These are phyloP conservation scores for Chiua sp. DNA, from an alignment of 1,284 basidiomycete genomes.

Conservation along the genomic window DNA sequence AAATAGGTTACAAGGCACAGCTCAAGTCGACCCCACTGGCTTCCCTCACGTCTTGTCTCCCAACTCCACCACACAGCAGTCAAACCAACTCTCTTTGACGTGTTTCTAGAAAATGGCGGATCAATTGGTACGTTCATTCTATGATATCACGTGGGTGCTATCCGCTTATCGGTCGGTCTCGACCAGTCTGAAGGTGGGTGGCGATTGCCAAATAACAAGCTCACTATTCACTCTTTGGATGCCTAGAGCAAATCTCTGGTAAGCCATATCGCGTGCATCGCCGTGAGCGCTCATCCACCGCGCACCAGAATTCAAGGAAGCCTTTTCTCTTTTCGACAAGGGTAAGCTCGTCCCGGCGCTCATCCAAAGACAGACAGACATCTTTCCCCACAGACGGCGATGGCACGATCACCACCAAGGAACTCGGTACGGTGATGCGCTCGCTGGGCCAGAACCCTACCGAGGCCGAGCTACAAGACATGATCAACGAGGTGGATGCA, in stretches of 20 bases:
- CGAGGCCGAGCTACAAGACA: slow-evolving; percentile 94
- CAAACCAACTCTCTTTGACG: slow-evolving; percentile 4
- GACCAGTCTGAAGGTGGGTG: slow-evolving; percentile 69
- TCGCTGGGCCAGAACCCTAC: slow-evolving; percentile 97
- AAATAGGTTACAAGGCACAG: background rate
- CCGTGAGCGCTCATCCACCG: slow-evolving; percentile 25
- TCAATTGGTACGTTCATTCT: slow-evolving; percentile 60
- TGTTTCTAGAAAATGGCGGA: slow-evolving; percentile 59
- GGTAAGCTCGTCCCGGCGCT: slow-evolving; percentile 48
- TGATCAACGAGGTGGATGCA: slow-evolving; percentile 93
- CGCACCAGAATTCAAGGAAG: slow-evolving; percentile 81
- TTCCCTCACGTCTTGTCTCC: slow-evolving; percentile 4
- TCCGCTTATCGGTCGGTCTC: slow-evolving; percentile 16
- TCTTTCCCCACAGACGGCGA: slow-evolving; percentile 74
- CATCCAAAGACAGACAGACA: slow-evolving; percentile 27
- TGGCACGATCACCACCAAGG: slow-evolving; percentile 95
- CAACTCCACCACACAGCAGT: slow-evolving; percentile 1
- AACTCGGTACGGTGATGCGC: slow-evolving; percentile 97
- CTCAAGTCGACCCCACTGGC: background rate
- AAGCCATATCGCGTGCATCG: slow-evolving; percentile 23
- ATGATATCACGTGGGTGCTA: slow-evolving; percentile 13
- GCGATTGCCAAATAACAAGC: background rate
- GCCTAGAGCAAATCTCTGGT: slow-evolving; percentile 75
- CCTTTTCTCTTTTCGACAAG: slow-evolving; percentile 94
- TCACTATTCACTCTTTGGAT: background rate